Conservation (phyloP, 176 grass and related monocot species). For the Oryza meyeriana region DNA sequence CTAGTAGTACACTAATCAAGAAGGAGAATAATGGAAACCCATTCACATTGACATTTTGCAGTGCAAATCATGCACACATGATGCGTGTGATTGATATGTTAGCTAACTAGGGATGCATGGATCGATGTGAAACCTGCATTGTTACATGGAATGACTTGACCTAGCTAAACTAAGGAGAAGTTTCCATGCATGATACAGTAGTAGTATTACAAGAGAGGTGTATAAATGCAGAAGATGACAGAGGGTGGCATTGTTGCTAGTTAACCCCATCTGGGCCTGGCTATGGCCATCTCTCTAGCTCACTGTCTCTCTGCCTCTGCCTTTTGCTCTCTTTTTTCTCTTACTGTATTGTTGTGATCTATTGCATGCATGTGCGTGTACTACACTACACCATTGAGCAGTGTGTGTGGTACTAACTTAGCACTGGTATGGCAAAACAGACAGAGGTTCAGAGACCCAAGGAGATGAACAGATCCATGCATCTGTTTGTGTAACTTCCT, state of each 20-base stretch:
- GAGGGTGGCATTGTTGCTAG: constrained; percentile 27
- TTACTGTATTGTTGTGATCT: constrained; percentile 25
- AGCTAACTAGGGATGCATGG: not conserved
- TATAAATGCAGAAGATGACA: constrained; percentile 16
- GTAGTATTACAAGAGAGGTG: not conserved
- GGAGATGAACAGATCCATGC: constrained; percentile 24
- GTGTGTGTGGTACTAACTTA: constrained; percentile 32
- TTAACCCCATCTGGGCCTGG: constrained; percentile 31
- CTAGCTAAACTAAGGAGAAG: constrained; percentile 25
- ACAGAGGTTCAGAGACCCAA: not conserved
- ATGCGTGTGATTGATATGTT: not conserved
- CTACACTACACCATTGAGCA: constrained; percentile 34
- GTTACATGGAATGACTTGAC: constrained; percentile 8
- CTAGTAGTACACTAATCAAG: not conserved
- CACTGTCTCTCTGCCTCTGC: not conserved
- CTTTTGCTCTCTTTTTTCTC: not conserved
- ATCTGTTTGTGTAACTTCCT: constrained; percentile 21
- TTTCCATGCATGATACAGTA: constrained; percentile 28
- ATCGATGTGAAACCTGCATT: constrained; percentile 37
- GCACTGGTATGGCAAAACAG: constrained; percentile 35
- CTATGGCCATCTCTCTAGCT: not conserved
- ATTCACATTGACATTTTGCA: constrained; percentile 32
- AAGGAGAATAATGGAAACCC: constrained; percentile 5
- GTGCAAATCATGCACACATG: not conserved
- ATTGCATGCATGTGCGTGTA: constrained; percentile 31